Conservation (phyloP, 768 basidiomycete species). For the Lentinula edodes region DNA sequence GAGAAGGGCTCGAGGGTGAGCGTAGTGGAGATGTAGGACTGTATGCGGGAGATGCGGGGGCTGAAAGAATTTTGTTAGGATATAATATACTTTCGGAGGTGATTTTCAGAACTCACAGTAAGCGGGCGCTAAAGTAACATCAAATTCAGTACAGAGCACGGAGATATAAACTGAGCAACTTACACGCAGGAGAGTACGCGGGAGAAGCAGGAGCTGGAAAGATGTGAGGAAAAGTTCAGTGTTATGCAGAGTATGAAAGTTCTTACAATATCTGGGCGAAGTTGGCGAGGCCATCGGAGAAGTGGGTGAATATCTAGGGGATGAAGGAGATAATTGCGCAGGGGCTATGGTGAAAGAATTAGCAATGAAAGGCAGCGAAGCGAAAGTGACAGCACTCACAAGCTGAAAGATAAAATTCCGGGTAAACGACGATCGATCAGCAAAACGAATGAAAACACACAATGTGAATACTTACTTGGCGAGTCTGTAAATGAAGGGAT, state of each 20-base stretch:
- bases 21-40: conserved; percentile 82
- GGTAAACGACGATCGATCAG: conserved; percentile 18
- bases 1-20: conserved; percentile 78
- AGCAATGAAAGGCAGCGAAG: not conserved
- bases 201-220: conserved; percentile 76
- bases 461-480: conserved; percentile 54
- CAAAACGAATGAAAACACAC: conserved; percentile 6
- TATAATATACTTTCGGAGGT: not conserved
- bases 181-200: conserved; percentile 83
- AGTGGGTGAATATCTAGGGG: conserved; percentile 90
- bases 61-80: conserved; percentile 28
- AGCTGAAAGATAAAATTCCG: conserved; percentile 32
- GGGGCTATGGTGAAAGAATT: conserved; percentile 46
- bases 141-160: conserved; percentile 8
- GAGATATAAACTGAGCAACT: conserved; percentile 25
- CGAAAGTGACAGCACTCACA: conserved; percentile 30
- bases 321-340: conserved; percentile 80
- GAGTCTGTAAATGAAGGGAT: conserved; percentile 46
- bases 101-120: conserved; percentile 53
- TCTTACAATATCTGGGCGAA: conserved; percentile 88
- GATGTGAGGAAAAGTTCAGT: conserved; percentile 8
- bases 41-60: conserved; percentile 82
- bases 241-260: not conserved
- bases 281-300: conserved; percentile 87
- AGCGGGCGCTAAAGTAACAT: conserved; percentile 50